Base-by-base conservation (phyloP, 768 basidiomycete genomes). In the Lentinula guzmanii region DNA sequence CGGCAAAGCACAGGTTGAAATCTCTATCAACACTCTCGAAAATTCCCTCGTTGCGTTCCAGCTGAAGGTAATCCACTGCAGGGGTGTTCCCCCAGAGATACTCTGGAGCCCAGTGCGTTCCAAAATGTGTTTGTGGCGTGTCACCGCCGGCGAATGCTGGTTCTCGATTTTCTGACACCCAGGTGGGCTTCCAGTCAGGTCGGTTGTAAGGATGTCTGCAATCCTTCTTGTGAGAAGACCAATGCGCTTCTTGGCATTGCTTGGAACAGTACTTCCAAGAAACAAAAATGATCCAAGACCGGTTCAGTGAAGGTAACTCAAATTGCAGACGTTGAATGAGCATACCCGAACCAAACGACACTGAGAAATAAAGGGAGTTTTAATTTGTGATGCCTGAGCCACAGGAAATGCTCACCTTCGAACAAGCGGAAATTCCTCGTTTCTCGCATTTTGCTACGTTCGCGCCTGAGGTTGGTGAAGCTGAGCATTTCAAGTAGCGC, bases 231-330 rank as follows among this genome's bases (percentile, higher is more conserved):
- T 81, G 79, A 1, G 28, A 41, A 2, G 51, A 61, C 80, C 79
- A 80, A 59, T 80, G 79, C 18, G 43, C 65, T 18, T 42, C 68
- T 65, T 81, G 80, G 61, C 80, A 81, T 45, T 71, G 74, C 76
- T 79, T 75, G 8, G 79, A 81, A 64, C 80, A 81, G 62, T 81
- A 81, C 53, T 55, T 18, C 5, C 16, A 51, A 16, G 24, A 51
- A n/a, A 39, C 1, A 39, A 16, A 43, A 16, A 43, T 15, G 16
- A 16, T 18, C 15, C 1, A 16, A 43, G 4, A 28, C 28, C 28
- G 0, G 3, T 28, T 28, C 28, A 28, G 28, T 28, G 28, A 28
- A 28, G 16, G 6, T 16, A 43, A 16, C 37, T 13, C 42, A 43
- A 43, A 16, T 2, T 43, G 42, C n/a, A 15, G n/a, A 16, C 16